Percentiles rank a stretch among this genome's conserved stretches.
These are phyloP conservation scores for Rugonectria rugulosa DNA, from an alignment of 2,329 filamentous ascomycete species.

Conservation along the genomic window DNA sequence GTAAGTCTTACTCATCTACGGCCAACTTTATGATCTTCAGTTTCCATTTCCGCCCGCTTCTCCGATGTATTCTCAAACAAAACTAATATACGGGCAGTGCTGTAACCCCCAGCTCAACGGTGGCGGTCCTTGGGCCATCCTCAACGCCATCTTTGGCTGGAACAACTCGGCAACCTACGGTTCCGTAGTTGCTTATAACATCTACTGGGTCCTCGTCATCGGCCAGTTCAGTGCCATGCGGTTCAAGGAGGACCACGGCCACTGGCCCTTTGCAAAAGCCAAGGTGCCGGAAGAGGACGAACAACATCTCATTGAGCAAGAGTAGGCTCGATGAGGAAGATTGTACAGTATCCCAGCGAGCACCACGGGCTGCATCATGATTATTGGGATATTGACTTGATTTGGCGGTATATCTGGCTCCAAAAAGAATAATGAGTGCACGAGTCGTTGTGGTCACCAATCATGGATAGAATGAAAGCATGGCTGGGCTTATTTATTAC, in stretches of 20 bases:
- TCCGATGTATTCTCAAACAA: too few species aligned
- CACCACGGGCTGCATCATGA: too few species aligned
- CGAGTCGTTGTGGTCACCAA: background rate
- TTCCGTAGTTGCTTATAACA: constrained; percentile 84
- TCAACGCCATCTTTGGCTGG: constrained; percentile 89
- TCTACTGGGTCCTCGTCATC: constrained; percentile 85
- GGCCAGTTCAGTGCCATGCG: constrained; percentile 71
- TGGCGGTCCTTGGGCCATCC: constrained; percentile 83
- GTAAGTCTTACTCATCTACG: constrained; percentile 54
- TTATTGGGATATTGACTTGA: too few species aligned
- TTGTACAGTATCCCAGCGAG: too few species aligned
- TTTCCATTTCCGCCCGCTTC: too few species aligned
- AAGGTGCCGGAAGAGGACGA: constrained; percentile 34
- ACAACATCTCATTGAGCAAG: constrained; percentile 10
- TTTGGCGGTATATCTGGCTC: background rate
- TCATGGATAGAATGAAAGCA: background rate
- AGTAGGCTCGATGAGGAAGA: background rate
- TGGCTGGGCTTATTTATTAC: background rate
- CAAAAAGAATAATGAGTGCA: background rate
- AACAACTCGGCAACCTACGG: constrained; percentile 88
- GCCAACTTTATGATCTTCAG: too few species aligned
- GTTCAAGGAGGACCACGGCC: constrained; percentile 68
- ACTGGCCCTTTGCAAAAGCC: constrained; percentile 54
- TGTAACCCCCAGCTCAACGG: constrained; percentile 78
- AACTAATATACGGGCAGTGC: constrained; percentile 65